A percentile compares a stretch with the other conserved stretches of the same genome.
Evolutionary conservation across 1,284 basidiomycete genomes (phyloP).

Genomic region (Trametes versicolor): DNA sequence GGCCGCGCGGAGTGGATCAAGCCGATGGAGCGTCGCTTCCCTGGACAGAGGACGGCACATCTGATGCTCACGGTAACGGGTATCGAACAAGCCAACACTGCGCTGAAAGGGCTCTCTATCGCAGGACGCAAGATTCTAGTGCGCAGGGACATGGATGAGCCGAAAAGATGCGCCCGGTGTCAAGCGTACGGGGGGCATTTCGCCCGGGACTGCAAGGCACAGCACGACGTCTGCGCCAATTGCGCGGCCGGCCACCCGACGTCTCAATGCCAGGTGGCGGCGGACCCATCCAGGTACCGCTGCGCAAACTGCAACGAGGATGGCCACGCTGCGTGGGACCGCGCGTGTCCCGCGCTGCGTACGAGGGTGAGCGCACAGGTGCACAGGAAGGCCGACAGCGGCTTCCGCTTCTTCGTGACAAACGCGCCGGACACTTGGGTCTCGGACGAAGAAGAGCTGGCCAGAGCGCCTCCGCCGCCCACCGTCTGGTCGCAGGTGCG

Average conservation of each 20-base stretch:
- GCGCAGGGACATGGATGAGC: slow-evolving; percentile 7
- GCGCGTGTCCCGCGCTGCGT: slow-evolving; percentile 21
- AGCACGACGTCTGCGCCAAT: slow-evolving; percentile 20
- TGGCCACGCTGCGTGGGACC: slow-evolving; percentile 30
- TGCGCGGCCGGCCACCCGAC: slow-evolving; percentile 1
- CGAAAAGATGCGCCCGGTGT: slow-evolving; percentile 12
- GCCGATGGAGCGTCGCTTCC: slow-evolving; percentile 8
- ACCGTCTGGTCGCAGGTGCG: slow-evolving; percentile 1
- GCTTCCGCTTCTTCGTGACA: slow-evolving; percentile 30
- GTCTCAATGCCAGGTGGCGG: neutral
- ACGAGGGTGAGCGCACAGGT: neutral
- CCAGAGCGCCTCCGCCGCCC: too few relatives aligned
- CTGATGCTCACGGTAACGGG: neutral
- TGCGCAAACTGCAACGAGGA: slow-evolving; percentile 18
- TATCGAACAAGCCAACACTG: slow-evolving; percentile 22
- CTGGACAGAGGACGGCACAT: slow-evolving; percentile 20
- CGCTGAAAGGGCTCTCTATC: slow-evolving; percentile 11
- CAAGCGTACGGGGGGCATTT: slow-evolving; percentile 2
- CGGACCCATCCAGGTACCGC: neutral
- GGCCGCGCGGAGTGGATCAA: too few relatives aligned
- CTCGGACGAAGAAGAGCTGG: slow-evolving; percentile 1
- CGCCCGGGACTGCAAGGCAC: slow-evolving; percentile 15
- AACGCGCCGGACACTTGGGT: slow-evolving; percentile 27
- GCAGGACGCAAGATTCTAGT: slow-evolving; percentile 6
- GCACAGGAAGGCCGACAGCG: neutral